Percentiles rank a stretch among this genome's conserved stretches.
phyloP scores from a whole-genome alignment of 306 rosid species.

The Mimosa bimucronata region DNA sequence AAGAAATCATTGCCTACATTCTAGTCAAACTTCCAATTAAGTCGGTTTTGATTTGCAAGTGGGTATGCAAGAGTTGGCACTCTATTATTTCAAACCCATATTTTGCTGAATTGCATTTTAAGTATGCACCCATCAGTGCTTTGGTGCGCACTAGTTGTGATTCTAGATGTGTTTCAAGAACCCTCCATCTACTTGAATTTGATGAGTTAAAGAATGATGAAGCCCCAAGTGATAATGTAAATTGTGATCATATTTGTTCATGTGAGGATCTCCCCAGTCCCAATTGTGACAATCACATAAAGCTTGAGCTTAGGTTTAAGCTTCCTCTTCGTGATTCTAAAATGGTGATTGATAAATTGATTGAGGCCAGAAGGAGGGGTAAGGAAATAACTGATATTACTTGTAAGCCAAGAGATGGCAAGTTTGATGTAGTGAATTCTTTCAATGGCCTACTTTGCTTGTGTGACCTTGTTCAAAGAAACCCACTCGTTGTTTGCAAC shows the following conservation, averaged over 20 bases:
- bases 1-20: neutral
- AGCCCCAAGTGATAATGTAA: neutral
- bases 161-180: neutral
- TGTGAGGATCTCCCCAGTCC: neutral
- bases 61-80: neutral
- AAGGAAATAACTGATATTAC: neutral
- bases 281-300: neutral
- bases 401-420: neutral
- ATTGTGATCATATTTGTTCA: no score
- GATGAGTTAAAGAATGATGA: neutral
- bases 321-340: constrained; percentile 35
- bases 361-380: neutral
- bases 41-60: neutral
- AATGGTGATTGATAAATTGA: neutral
- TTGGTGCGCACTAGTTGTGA: neutral
- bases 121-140: neutral
- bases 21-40: neutral
- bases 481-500: constrained; percentile 30
- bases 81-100: neutral
- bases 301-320: constrained; percentile 34
- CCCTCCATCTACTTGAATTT: neutral
- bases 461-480: neutral
- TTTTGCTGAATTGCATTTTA: neutral
- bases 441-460: constrained; percentile 43
- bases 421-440: constrained; percentile 27